Evolutionary conservation across 2,329 filamentous ascomycete genomes (phyloP).

Genomic region (Chrysoporthe austroafricana): DNA sequence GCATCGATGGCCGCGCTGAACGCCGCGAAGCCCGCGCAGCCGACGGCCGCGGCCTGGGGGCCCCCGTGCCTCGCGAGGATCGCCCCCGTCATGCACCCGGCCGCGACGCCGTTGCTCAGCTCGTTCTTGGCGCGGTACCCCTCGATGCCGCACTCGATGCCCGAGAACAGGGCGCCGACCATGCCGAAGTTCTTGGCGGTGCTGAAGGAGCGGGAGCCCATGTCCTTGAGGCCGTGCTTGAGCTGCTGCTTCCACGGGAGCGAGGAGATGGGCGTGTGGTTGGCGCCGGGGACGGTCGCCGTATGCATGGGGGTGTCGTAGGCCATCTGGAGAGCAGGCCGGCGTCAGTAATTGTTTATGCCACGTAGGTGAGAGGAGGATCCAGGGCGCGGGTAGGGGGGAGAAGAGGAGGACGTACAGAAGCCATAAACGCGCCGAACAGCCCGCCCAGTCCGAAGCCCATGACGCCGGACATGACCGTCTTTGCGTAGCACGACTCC

Average conservation of each 20-base stretch:
- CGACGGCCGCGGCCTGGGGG: conserved; percentile 83
- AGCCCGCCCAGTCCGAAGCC: conserved; percentile 92
- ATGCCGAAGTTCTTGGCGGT: conserved; percentile 95
- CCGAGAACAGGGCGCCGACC: conserved; percentile 87
- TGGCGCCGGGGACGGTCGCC: conserved; percentile 39
- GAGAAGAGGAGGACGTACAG: conserved; percentile 58
- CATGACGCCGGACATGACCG: conserved; percentile 86
- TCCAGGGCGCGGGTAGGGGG: conserved; percentile 1
- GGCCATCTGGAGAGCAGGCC: conserved; percentile 70
- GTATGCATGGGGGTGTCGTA: conserved; percentile 89
- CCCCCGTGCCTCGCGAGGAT: conserved; percentile 85
- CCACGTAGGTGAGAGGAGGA: neutral
- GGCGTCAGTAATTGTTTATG: conserved; percentile 8
- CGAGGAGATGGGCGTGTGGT: conserved; percentile 49
- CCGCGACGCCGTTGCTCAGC: conserved; percentile 81
- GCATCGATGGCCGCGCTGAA: conserved; percentile 91
- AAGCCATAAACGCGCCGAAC: conserved; percentile 98
- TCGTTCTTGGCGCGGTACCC: conserved; percentile 93
- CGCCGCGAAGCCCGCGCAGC: conserved; percentile 91
- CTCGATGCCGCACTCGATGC: conserved; percentile 95
- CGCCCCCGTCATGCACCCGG: conserved; percentile 89
- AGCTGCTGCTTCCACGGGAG: conserved; percentile 87
- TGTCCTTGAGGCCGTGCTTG: conserved; percentile 86
- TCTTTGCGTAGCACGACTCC: conserved; percentile 92
- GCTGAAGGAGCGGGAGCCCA: conserved; percentile 81